Evolutionary conservation across 208 protist genomes (phyloP).

Genomic region (Trypanosoma boissoni): DNA sequence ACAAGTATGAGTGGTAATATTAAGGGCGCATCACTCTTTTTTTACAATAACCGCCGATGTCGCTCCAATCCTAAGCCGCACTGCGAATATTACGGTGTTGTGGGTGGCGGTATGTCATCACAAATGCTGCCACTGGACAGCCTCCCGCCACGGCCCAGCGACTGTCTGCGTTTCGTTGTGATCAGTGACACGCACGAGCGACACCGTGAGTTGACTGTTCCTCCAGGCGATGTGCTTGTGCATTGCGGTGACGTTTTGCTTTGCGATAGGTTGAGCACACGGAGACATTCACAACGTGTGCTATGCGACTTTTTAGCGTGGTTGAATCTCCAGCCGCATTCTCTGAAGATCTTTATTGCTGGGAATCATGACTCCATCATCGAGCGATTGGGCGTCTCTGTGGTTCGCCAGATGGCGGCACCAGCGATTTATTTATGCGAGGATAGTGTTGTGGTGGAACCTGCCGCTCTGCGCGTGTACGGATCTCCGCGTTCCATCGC

Average conservation of each 20-base stretch:
- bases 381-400: constrained; percentile 21
- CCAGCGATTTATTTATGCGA: constrained; percentile 59
- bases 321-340: constrained; percentile 69
- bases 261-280: constrained; percentile 31
- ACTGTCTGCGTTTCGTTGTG: constrained; percentile 46
- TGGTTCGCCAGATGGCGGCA: constrained; percentile 29
- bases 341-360: constrained; percentile 79
- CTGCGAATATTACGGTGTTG: no score
- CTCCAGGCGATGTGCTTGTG: constrained; percentile 59
- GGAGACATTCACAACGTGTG: constrained; percentile 12
- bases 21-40: no score
- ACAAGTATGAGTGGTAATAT: no score
- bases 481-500: constrained; percentile 53
- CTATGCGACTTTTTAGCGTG: constrained; percentile 60
- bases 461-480: constrained; percentile 48
- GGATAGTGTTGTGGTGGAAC: constrained; percentile 43
- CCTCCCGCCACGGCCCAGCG: constrained; percentile 10
- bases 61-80: no score
- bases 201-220: constrained; percentile 46
- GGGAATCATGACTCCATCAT: constrained; percentile 81
- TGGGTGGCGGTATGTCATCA: no score
- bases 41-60: no score
- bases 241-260: constrained; percentile 66
- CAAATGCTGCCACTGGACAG: no score
- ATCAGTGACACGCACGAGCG: constrained; percentile 76